phyloP scores from a whole-genome alignment of 2,329 filamentous ascomycete species.

The Cercospora sojina region DNA sequence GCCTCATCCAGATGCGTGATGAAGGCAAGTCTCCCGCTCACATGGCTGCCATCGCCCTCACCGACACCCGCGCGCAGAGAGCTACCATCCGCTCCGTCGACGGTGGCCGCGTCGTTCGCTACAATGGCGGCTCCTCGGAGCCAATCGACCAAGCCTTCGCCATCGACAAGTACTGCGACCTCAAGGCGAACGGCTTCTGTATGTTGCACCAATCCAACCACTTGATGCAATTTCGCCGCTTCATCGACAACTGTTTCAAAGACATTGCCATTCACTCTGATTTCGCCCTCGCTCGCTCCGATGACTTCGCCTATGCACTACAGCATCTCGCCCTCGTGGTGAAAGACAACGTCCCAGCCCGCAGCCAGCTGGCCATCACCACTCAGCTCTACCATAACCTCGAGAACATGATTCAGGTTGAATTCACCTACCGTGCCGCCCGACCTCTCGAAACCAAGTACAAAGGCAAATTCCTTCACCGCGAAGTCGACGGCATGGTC shows the following conservation, averaged over 20 bases:
- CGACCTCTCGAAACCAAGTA: background rate
- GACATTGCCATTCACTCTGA: background rate
- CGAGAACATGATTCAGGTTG: background rate
- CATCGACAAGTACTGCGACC: background rate
- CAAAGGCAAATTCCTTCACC: background rate
- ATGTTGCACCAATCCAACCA: background rate
- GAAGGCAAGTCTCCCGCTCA: background rate
- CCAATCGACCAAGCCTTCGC: background rate
- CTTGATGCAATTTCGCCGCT: background rate
- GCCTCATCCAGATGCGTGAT: background rate
- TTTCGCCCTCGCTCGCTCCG: background rate
- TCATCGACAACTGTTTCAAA: background rate
- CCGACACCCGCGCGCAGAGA: background rate
- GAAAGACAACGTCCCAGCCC: background rate
- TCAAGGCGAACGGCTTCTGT: background rate
- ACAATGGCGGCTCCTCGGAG: background rate
- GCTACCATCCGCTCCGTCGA: background rate
- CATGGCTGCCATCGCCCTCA: background rate
- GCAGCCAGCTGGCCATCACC: background rate
- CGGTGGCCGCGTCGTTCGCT: background rate
- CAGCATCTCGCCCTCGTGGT: background rate
- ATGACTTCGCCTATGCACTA: background rate
- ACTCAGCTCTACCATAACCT: background rate
- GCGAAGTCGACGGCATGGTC: slow-evolving; percentile 4
- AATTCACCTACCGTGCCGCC: background rate